These are phyloP conservation scores for Arbutus unedo DNA, from an alignment of 148 eudicot genomes.

Conservation along the genomic window DNA sequence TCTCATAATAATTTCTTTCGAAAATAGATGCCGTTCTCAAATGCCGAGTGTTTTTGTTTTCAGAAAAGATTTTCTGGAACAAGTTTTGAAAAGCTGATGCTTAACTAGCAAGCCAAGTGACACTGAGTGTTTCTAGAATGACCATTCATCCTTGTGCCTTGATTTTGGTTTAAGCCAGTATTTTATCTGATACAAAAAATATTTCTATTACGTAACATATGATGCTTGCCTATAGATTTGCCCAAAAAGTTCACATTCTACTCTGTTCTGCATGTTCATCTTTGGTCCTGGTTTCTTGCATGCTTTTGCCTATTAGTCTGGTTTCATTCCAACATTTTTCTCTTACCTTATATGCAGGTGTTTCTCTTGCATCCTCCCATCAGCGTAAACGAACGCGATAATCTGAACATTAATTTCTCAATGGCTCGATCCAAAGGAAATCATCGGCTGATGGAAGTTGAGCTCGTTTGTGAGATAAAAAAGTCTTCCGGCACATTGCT, in stretches of 20 bases:
- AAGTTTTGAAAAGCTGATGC: too few relatives aligned
- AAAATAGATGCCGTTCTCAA: too few relatives aligned
- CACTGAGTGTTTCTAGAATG: background rate
- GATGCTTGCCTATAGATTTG: background rate
- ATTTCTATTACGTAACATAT: too few relatives aligned
- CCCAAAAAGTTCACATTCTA: background rate
- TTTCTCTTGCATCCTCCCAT: slow-evolving; percentile 66
- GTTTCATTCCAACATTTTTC: slow-evolving; percentile 10
- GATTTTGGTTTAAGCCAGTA: background rate
- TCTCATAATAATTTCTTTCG: too few relatives aligned
- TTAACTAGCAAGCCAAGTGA: too few relatives aligned
- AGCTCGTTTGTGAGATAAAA: slow-evolving; percentile 53
- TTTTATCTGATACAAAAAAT: background rate
- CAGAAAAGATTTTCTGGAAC: too few relatives aligned
- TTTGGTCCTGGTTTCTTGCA: background rate
- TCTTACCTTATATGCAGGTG: slow-evolving; percentile 42
- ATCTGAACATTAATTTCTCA: slow-evolving; percentile 46
- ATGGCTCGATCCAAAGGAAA: slow-evolving; percentile 79
- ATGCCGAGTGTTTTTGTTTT: too few relatives aligned
- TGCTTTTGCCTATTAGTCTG: background rate
- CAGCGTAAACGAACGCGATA: slow-evolving; percentile 39
- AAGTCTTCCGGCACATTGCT: slow-evolving; percentile 47
- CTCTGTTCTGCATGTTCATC: background rate
- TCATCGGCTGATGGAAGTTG: slow-evolving; percentile 84
- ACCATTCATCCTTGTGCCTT: background rate